Evolutionary conservation across 1,284 basidiomycete genomes (phyloP).

Genomic region (Malassezia vespertilionis): DNA sequence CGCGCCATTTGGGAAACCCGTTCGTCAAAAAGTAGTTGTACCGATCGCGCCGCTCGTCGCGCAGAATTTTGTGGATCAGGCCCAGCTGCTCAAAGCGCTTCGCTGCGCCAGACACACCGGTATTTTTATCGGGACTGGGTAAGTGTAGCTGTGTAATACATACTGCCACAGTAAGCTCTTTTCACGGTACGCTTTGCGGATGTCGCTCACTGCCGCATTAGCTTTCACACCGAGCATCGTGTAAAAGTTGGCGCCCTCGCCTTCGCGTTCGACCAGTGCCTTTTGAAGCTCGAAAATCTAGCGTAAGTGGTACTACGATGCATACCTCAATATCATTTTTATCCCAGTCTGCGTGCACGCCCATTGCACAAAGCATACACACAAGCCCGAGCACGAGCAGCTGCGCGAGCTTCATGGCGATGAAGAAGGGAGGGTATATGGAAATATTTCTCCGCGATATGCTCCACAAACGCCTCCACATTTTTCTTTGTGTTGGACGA

Average conservation of each 20-base stretch:
- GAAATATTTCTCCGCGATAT: too few species aligned
- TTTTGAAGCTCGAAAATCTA: constrained; percentile 45
- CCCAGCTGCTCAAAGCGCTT: constrained; percentile 42
- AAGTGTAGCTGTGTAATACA: constrained; percentile 12
- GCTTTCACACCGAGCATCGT: constrained; percentile 29
- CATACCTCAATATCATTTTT: constrained; percentile 37
- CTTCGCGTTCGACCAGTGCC: constrained; percentile 31
- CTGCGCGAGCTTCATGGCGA: constrained; percentile 6
- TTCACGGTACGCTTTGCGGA: constrained; percentile 41
- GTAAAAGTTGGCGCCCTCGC: constrained; percentile 36
- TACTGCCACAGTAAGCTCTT: constrained; percentile 38
- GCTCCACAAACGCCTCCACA: too few species aligned
- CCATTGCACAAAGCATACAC: constrained; percentile 3
- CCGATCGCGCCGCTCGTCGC: constrained; percentile 39
- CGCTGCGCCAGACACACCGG: constrained; percentile 22
- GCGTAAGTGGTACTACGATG: background rate
- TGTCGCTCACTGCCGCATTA: constrained; percentile 20
- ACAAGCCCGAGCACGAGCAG: constrained; percentile 4
- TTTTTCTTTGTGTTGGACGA: background rate
- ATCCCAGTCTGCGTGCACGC: constrained; percentile 23
- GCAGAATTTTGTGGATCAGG: constrained; percentile 41
- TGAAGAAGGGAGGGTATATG: too few species aligned
- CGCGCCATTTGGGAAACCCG: constrained; percentile 44
- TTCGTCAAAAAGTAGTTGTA: constrained; percentile 43
- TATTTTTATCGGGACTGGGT: constrained; percentile 37